phyloP scores from a whole-genome alignment of 805 yeast genomes.

The Naumovozyma dairenensis region DNA sequence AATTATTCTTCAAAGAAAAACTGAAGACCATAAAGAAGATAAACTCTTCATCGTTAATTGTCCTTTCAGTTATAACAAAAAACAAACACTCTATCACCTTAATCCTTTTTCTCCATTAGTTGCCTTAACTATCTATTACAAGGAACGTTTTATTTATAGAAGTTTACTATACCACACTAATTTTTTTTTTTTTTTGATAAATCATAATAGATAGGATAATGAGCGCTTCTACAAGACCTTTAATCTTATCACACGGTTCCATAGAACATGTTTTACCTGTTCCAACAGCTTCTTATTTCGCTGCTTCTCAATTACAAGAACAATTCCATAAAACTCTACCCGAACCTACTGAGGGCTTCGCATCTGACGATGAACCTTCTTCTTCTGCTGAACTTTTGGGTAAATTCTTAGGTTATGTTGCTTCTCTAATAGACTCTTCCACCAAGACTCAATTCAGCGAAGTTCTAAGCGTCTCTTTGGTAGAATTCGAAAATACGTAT shows the following conservation, averaged over 20 bases:
- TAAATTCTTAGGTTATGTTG: slow-evolving; percentile 68
- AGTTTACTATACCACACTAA: too few relatives aligned
- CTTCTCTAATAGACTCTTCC: slow-evolving; percentile 36
- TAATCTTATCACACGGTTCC: slow-evolving; percentile 73
- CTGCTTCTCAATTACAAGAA: slow-evolving; percentile 79
- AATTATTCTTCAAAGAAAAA: too few relatives aligned
- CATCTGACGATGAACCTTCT: slow-evolving; percentile 80
- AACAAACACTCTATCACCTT: too few relatives aligned
- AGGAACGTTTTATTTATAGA: too few relatives aligned
- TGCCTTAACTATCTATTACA: too few relatives aligned
- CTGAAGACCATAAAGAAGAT: too few relatives aligned
- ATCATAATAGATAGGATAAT: slow-evolving; percentile 1
- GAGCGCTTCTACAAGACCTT: slow-evolving; percentile 53
- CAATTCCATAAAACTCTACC: slow-evolving; percentile 75
- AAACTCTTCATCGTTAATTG: too few relatives aligned
- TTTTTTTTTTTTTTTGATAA: too few relatives aligned
- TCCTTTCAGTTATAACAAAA: too few relatives aligned
- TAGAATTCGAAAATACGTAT: slow-evolving; percentile 79
- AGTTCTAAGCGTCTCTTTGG: slow-evolving; percentile 57
- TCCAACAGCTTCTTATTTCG: slow-evolving; percentile 69
- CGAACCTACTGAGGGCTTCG: slow-evolving; percentile 71
- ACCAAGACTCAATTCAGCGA: slow-evolving; percentile 47
- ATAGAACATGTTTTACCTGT: slow-evolving; percentile 83
- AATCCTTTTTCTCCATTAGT: too few relatives aligned
- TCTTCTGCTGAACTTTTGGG: slow-evolving; percentile 79